Evolutionary conservation across 1,139 yeast species (phyloP).

Genomic region (Geotrichum aggregatum): DNA sequence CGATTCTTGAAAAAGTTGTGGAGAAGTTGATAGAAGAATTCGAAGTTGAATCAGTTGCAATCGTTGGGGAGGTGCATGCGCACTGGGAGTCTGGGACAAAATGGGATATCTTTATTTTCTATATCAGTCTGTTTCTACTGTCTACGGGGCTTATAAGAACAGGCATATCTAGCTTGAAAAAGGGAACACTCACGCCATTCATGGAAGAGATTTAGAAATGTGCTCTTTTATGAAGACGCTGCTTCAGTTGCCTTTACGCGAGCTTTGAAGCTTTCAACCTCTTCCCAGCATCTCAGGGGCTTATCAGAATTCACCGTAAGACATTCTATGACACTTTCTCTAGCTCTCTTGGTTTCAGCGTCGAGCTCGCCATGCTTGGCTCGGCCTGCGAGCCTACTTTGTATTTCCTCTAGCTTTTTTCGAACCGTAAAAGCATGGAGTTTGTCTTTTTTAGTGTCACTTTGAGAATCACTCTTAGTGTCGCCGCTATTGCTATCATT

Average conservation of each 20-base stretch:
- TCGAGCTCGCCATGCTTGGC: slow-evolving; percentile 40
- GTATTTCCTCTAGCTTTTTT: slow-evolving; percentile 45
- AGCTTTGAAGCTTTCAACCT: slow-evolving; percentile 66
- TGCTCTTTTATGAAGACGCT: background rate
- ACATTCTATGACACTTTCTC: slow-evolving; percentile 60
- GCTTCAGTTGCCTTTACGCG: slow-evolving; percentile 18
- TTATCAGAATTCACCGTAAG: slow-evolving; percentile 62
- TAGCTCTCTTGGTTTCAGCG: slow-evolving; percentile 43
- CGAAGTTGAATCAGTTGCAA: too few relatives aligned
- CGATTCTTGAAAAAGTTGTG: too few relatives aligned
- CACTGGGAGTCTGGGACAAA: too few relatives aligned
- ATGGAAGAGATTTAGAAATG: too few relatives aligned
- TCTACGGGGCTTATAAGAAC: too few relatives aligned
- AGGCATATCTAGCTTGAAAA: too few relatives aligned
- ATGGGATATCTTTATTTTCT: too few relatives aligned
- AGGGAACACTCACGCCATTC: too few relatives aligned
- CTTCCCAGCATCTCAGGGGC: slow-evolving; percentile 84
- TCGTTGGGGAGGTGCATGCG: too few relatives aligned
- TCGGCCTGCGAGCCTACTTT: slow-evolving; percentile 39
- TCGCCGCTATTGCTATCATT: slow-evolving; percentile 22
- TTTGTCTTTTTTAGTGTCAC: slow-evolving; percentile 37
- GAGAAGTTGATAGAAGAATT: too few relatives aligned
- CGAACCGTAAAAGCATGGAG: slow-evolving; percentile 30
- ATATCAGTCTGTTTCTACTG: too few relatives aligned
- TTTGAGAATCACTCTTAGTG: slow-evolving; percentile 25